Percentiles rank a stretch among this genome's conserved stretches.
Conservation (phyloP, 768 basidiomycete genomes). For the Suillus americanus region DNA sequence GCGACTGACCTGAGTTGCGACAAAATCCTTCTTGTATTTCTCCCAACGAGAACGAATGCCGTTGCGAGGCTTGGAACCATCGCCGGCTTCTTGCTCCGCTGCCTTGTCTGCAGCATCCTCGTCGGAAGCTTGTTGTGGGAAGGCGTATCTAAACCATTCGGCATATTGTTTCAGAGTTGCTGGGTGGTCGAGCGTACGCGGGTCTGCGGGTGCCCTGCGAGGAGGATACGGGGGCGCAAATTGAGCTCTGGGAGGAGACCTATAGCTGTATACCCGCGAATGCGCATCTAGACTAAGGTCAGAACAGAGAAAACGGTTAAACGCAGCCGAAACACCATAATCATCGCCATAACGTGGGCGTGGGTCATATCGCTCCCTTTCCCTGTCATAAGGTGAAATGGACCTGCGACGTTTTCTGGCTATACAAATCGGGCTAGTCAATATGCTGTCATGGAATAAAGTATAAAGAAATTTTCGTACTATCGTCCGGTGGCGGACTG, state of each 20-base stretch:
- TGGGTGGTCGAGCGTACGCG: conserved; percentile 79
- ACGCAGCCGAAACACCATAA: conserved; percentile 54
- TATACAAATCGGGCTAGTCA: conserved; percentile 25
- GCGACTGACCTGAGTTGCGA: conserved; percentile 78
- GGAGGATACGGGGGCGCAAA: conserved; percentile 38
- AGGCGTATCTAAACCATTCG: conserved; percentile 82
- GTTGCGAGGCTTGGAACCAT: conserved; percentile 80
- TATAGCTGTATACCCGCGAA: conserved; percentile 62
- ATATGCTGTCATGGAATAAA: conserved; percentile 7
- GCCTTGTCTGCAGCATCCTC: conserved; percentile 85
- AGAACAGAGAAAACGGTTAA: background rate
- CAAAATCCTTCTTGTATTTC: conserved; percentile 91
- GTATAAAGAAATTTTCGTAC: conserved; percentile 33
- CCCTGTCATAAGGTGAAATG: conserved; percentile 72
- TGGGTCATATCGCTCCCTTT: conserved; percentile 80
- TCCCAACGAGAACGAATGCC: conserved; percentile 87
- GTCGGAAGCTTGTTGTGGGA: conserved; percentile 73
- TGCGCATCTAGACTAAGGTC: conserved; percentile 52
- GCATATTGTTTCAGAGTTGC: conserved; percentile 82
- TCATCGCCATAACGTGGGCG: conserved; percentile 81
- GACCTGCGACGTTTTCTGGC: conserved; percentile 82
- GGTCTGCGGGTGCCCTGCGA: conserved; percentile 72
- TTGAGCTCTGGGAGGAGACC: conserved; percentile 64
- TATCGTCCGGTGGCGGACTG: conserved; percentile 71
- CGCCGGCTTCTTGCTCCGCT: conserved; percentile 79